phyloP scores from a whole-genome alignment of 306 rosid species.

The Oemleria cerasiformis region DNA sequence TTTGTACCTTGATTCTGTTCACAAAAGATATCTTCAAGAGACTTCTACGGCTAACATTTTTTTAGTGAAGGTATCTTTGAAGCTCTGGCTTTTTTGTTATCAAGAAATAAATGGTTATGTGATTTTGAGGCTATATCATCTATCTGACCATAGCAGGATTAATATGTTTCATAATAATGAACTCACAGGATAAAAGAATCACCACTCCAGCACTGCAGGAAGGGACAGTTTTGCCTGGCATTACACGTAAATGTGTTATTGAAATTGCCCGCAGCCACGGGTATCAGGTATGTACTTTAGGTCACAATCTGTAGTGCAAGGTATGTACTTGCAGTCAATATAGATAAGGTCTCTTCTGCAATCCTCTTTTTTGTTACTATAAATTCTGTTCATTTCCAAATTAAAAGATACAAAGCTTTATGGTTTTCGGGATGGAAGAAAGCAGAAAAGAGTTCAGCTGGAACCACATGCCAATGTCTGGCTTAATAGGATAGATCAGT shows the following conservation, averaged over 20 bases:
- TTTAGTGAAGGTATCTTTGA: constrained; percentile 18
- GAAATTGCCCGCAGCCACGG: constrained; percentile 19
- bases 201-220: constrained; percentile 7
- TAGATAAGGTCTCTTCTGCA: background rate
- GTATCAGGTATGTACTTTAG: constrained; percentile 10
- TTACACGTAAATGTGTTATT: constrained; percentile 13
- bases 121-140: background rate
- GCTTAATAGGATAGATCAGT: background rate
- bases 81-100: background rate
- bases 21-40: constrained; percentile 13
- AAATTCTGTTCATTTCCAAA: background rate
- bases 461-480: background rate
- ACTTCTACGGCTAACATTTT: constrained; percentile 21
- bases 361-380: background rate
- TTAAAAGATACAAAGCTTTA: no score
- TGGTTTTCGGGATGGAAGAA: no score
- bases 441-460: background rate
- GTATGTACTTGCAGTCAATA: background rate
- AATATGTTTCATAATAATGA: background rate
- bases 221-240: constrained; percentile 21
- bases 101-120: background rate
- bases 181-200: constrained; percentile 10
- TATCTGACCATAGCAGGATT: background rate
- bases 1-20: constrained; percentile 23
- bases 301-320: background rate